Conservation (phyloP, 2,329 filamentous ascomycete genomes). For the Samsoniella hepiali region DNA sequence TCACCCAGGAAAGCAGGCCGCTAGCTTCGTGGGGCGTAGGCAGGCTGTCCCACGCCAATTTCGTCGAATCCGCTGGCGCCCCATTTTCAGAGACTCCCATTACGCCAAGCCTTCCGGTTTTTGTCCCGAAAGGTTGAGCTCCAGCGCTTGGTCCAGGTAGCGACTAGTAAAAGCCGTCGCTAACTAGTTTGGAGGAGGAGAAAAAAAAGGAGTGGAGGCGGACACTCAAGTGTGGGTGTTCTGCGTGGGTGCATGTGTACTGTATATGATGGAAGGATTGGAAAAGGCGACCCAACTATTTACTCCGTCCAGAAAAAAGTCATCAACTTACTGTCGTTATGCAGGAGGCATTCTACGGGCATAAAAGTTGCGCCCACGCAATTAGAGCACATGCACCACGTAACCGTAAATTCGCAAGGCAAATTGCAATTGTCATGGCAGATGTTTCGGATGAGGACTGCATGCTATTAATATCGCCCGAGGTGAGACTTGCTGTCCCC, state of each 20-base stretch:
- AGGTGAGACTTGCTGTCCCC: conserved; percentile 18
- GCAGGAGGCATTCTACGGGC: background rate
- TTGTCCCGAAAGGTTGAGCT: conserved; percentile 14
- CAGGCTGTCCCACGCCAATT: conserved; percentile 15
- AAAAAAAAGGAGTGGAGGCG: conserved; percentile 2
- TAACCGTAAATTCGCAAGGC: conserved; percentile 1
- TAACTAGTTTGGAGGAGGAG: background rate
- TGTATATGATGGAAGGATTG: background rate
- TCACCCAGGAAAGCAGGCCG: background rate
- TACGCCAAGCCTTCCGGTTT: conserved; percentile 16
- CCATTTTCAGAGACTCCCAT: conserved; percentile 13
- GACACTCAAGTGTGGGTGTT: background rate
- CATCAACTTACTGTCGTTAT: background rate
- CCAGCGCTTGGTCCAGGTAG: conserved; percentile 4
- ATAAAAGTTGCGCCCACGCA: conserved; percentile 14
- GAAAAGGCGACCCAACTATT: background rate
- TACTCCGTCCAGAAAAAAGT: background rate
- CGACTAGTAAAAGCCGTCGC: background rate
- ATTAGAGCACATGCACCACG: conserved; percentile 20
- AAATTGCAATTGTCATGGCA: conserved; percentile 18
- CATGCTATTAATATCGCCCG: conserved; percentile 19
- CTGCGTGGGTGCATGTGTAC: background rate
- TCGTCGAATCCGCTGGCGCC: conserved; percentile 15
- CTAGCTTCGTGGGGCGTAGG: conserved; percentile 6
- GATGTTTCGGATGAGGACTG: conserved; percentile 17